These are phyloP conservation scores for Seiridium unicorne DNA, from an alignment of 2,329 filamentous ascomycete genomes.

Conservation along the genomic window DNA sequence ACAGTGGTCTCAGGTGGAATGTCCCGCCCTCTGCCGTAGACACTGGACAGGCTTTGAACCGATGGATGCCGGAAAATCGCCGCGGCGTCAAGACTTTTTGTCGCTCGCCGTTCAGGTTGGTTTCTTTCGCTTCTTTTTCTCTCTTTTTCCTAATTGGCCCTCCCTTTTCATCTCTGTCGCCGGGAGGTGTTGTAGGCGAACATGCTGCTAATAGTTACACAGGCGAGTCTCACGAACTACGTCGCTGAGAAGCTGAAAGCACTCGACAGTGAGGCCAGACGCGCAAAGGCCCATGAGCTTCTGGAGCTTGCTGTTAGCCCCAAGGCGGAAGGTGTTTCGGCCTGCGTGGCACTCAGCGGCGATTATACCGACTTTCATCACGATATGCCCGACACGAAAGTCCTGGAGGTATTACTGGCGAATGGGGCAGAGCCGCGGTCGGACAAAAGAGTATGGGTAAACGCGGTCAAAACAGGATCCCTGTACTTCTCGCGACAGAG, in stretches of 20 bases:
- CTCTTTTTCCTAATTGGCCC: too few species aligned
- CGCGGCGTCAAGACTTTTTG: constrained; percentile 28
- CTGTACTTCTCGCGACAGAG: constrained; percentile 28
- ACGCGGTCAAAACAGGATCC: constrained; percentile 24
- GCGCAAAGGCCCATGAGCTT: constrained; percentile 28
- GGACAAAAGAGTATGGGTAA: constrained; percentile 22
- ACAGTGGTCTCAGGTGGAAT: constrained; percentile 26
- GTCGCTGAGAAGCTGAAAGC: constrained; percentile 18
- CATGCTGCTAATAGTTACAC: neutral
- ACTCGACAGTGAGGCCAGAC: constrained; percentile 14
- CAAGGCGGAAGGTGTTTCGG: constrained; percentile 28
- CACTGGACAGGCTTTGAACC: constrained; percentile 30
- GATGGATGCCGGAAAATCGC: constrained; percentile 30
- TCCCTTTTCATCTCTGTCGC: neutral
- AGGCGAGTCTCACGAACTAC: constrained; percentile 25
- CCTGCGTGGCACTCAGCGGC: constrained; percentile 27
- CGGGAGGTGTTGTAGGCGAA: neutral
- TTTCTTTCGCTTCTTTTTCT: neutral
- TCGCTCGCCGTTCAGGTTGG: constrained; percentile 22
- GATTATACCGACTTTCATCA: constrained; percentile 31
- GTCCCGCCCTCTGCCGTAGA: constrained; percentile 21
- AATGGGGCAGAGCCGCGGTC: constrained; percentile 22
- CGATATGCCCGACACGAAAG: constrained; percentile 28
- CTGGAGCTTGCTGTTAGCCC: constrained; percentile 26
- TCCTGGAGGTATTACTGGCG: constrained; percentile 26